Conservation (phyloP, 495 filamentous ascomycete species). For the Podospora pseudocomata region DNA sequence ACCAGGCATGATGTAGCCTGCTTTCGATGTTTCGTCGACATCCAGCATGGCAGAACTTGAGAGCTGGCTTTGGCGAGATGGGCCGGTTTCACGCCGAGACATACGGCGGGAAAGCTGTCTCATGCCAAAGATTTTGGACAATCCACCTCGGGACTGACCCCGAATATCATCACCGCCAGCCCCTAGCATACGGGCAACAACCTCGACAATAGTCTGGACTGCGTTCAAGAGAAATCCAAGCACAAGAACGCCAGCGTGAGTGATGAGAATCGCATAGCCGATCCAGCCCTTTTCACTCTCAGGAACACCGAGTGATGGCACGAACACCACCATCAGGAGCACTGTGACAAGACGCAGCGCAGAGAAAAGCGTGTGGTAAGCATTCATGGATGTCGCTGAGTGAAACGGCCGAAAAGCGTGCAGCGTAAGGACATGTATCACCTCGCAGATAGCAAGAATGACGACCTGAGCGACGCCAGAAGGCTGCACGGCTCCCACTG, state of each 20-base stretch:
- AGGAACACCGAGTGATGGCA: conserved; percentile 72
- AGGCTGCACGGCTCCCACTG: conserved; percentile 87
- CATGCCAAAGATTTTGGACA: conserved; percentile 88
- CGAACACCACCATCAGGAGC: conserved; percentile 81
- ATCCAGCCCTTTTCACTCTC: conserved; percentile 86
- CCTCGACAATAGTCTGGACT: conserved; percentile 82
- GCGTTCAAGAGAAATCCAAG: conserved; percentile 95
- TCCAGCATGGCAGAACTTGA: conserved; percentile 78
- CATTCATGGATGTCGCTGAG: conserved; percentile 93
- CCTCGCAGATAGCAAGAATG: conserved; percentile 87
- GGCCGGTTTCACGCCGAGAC: conserved; percentile 53
- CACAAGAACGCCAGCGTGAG: conserved; percentile 82
- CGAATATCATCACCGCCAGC: conserved; percentile 70
- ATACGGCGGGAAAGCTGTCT: conserved; percentile 81
- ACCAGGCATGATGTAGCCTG: conserved; percentile 57
- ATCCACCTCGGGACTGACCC: conserved; percentile 76
- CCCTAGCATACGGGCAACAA: conserved; percentile 72
- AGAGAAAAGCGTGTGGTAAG: conserved; percentile 84
- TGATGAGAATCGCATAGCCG: conserved; percentile 83
- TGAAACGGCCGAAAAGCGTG: conserved; percentile 89
- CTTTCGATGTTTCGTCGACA: conserved; percentile 59
- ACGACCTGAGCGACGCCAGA: conserved; percentile 91
- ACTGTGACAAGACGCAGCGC: conserved; percentile 71
- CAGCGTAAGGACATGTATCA: conserved; percentile 82
- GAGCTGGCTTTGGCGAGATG: conserved; percentile 68